Evolutionary conservation across 2,329 filamentous ascomycete genomes (phyloP).

Genomic region (Ascochyta fabae): DNA sequence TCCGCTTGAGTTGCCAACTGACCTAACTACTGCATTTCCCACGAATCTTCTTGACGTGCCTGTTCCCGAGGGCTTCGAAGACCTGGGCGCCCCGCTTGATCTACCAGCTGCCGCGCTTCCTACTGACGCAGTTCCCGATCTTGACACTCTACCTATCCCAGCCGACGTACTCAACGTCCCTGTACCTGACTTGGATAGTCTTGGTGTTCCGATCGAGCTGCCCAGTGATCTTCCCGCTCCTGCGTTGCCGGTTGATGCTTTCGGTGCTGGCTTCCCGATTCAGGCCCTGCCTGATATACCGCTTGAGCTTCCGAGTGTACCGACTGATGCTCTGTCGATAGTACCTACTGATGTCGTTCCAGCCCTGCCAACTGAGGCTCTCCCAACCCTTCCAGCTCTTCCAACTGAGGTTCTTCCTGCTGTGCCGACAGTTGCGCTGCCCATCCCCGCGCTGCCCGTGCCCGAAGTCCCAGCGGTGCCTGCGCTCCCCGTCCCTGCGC

Average conservation of each 20-base stretch:
- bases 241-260: not conserved
- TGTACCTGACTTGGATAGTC: not conserved
- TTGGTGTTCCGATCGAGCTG: not conserved
- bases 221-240: not conserved
- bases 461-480: no score
- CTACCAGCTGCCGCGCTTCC: not conserved
- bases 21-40: not conserved
- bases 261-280: conserved; percentile 11
- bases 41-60: not conserved
- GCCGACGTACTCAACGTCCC: not conserved
- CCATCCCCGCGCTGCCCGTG: no score
- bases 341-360: not conserved
- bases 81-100: not conserved
- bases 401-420: not conserved
- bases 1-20: not conserved
- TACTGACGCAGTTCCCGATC: not conserved
- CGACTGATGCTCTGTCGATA: not conserved
- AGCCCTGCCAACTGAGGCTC: no score
- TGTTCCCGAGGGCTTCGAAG: conserved; percentile 1
- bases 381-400: not conserved
- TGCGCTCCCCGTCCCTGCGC: no score
- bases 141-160: not conserved
- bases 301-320: not conserved
- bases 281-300: conserved; percentile 4
- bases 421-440: not conserved